These are phyloP conservation scores for Globisporangium polare DNA, from an alignment of 352 stramenopile species.

Conservation along the genomic window DNA sequence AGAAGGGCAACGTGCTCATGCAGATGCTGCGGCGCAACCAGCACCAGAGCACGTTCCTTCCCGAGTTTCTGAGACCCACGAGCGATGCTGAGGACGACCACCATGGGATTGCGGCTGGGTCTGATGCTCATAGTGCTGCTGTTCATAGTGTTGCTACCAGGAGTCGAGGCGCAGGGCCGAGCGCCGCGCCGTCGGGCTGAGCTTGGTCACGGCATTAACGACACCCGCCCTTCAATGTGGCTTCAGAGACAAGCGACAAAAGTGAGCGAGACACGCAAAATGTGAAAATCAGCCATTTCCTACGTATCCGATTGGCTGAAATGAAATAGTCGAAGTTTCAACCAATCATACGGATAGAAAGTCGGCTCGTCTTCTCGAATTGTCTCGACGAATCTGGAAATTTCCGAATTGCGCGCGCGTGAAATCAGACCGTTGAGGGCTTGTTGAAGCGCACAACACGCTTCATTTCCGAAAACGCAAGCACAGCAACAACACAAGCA, in stretches of 20 bases:
- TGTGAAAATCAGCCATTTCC: neutral
- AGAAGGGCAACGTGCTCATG: constrained; percentile 48
- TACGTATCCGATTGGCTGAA: neutral
- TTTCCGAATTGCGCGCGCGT: neutral
- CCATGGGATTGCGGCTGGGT: neutral
- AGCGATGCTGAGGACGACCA: neutral
- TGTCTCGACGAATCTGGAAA: constrained; percentile 26
- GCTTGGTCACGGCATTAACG: neutral
- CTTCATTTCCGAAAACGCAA: constrained; percentile 18
- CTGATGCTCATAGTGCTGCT: neutral
- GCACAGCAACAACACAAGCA: constrained; percentile 2
- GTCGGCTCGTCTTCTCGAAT: constrained; percentile 21
- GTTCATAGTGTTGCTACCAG: neutral
- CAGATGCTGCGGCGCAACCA: constrained; percentile 44
- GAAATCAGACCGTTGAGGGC: neutral
- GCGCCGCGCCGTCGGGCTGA: neutral
- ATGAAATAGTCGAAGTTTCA: neutral
- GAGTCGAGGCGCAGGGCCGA: neutral
- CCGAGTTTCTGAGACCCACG: constrained; percentile 7
- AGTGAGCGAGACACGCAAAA: constrained; percentile 2
- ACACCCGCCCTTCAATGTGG: neutral
- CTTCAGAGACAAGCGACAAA: neutral
- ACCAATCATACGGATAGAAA: neutral
- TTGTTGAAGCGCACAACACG: constrained; percentile 1
- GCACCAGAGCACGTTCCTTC: constrained; percentile 10